phyloP scores from a whole-genome alignment of 1,284 basidiomycete genomes.

The Ustilago crameri region DNA sequence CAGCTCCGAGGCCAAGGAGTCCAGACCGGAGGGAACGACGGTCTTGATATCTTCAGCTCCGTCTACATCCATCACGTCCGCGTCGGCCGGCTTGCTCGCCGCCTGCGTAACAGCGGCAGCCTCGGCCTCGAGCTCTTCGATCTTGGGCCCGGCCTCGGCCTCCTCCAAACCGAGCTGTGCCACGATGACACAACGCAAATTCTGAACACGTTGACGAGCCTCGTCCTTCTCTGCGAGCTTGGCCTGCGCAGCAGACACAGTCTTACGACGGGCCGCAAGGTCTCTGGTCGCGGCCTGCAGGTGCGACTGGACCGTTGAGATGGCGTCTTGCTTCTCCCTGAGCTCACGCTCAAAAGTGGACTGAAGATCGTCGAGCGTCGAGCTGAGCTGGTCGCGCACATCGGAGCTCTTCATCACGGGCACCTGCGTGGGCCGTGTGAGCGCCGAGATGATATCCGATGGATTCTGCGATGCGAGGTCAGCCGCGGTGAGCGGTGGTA shows the following conservation, averaged over 20 bases:
- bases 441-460: conserved; percentile 75
- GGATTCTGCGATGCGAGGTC: conserved; percentile 56
- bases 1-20: conserved; percentile 6
- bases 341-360: conserved; percentile 86
- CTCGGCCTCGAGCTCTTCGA: conserved; percentile 21
- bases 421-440: conserved; percentile 70
- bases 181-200: conserved; percentile 48
- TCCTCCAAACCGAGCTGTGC: conserved; percentile 72
- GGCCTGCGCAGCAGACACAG: conserved; percentile 54
- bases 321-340: conserved; percentile 83
- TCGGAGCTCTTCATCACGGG: conserved; percentile 86
- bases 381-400: conserved; percentile 76
- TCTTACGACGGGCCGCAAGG: conserved; percentile 84
- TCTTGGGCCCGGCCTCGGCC: conserved; percentile 1
- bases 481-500: conserved; percentile 40
- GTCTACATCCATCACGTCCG: conserved; percentile 37
- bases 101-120: neutral
- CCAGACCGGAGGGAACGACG: conserved; percentile 3
- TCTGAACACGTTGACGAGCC: conserved; percentile 46
- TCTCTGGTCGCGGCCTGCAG: conserved; percentile 88
- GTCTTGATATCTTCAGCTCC: conserved; percentile 18
- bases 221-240: conserved; percentile 61
- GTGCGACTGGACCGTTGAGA: conserved; percentile 85
- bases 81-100: conserved; percentile 1
- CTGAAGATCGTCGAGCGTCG: conserved; percentile 77